These are phyloP conservation scores for Exsudoporus frostii DNA, from an alignment of 768 basidiomycete genomes.

Conservation along the genomic window DNA sequence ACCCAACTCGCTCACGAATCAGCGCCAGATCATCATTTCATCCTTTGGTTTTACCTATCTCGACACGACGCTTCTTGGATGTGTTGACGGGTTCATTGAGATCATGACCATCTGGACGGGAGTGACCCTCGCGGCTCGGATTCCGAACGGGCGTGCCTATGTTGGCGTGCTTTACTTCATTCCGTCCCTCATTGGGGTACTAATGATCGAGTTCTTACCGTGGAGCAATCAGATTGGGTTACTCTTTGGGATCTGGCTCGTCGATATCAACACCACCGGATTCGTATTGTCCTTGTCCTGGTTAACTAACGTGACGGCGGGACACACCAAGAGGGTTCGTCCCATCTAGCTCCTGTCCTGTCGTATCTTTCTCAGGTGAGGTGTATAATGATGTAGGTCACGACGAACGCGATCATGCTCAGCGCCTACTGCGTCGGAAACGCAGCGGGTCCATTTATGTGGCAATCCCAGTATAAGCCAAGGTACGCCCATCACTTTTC, in stretches of 20 bases:
- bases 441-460: slow-evolving; percentile 74
- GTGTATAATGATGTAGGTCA: slow-evolving; percentile 13
- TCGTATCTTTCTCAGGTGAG: background rate
- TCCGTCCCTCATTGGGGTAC: slow-evolving; percentile 60
- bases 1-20: slow-evolving; percentile 66
- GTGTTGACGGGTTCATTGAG: slow-evolving; percentile 62
- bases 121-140: slow-evolving; percentile 53
- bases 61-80: slow-evolving; percentile 67
- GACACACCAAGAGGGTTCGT: slow-evolving; percentile 71
- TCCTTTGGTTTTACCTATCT: slow-evolving; percentile 63
- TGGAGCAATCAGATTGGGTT: slow-evolving; percentile 66
- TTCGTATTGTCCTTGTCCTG: slow-evolving; percentile 63
- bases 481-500: slow-evolving; percentile 38
- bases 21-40: slow-evolving; percentile 59
- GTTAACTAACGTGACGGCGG: slow-evolving; percentile 63
- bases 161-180: slow-evolving; percentile 58
- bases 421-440: slow-evolving; percentile 69
- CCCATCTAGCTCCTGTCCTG: slow-evolving; percentile 2
- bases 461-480: slow-evolving; percentile 65
- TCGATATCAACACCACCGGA: slow-evolving; percentile 51
- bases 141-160: slow-evolving; percentile 59
- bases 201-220: slow-evolving; percentile 62
- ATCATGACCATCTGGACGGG: slow-evolving; percentile 71
- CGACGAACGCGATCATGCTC: slow-evolving; percentile 66
- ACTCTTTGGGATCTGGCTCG: slow-evolving; percentile 41